phyloP scores from a whole-genome alignment of 495 filamentous ascomycete species.

The Podospora didyma region DNA sequence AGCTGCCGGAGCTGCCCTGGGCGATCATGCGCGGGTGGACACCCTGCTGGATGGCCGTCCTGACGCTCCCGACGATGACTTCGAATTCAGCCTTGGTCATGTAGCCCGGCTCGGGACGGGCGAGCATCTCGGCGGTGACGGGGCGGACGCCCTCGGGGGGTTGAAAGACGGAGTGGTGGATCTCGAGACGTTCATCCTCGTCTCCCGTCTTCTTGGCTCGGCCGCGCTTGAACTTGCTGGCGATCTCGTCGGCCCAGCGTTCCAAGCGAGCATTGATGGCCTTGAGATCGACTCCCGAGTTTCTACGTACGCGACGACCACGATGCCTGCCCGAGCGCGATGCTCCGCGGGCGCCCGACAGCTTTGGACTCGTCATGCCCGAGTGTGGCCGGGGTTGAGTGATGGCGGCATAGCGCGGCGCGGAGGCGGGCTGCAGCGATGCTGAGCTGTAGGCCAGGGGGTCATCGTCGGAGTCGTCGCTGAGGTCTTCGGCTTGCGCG shows the following conservation, averaged over 20 bases:
- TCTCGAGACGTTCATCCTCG: constrained; percentile 81
- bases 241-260: constrained; percentile 97
- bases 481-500: constrained; percentile 83
- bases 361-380: constrained; percentile 54
- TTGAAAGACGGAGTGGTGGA: constrained; percentile 95
- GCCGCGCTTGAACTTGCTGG: constrained; percentile 89
- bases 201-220: constrained; percentile 68
- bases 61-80: constrained; percentile 82
- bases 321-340: constrained; percentile 24
- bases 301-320: constrained; percentile 64
- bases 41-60: constrained; percentile 82
- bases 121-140: constrained; percentile 69
- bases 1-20: constrained; percentile 94
- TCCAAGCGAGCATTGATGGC: constrained; percentile 97
- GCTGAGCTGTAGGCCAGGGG: constrained; percentile 53
- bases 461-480: constrained; percentile 68
- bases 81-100: constrained; percentile 82
- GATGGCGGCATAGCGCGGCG: constrained; percentile 67
- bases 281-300: constrained; percentile 93
- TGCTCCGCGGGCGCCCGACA: constrained; percentile 1
- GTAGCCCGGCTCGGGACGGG: constrained; percentile 45
- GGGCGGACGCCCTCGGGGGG: constrained; percentile 80
- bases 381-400: constrained; percentile 56
- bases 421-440: constrained; percentile 57
- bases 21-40: constrained; percentile 94